Conservation (phyloP, 2,329 filamentous ascomycete genomes). For the Xylaria arbuscula region DNA sequence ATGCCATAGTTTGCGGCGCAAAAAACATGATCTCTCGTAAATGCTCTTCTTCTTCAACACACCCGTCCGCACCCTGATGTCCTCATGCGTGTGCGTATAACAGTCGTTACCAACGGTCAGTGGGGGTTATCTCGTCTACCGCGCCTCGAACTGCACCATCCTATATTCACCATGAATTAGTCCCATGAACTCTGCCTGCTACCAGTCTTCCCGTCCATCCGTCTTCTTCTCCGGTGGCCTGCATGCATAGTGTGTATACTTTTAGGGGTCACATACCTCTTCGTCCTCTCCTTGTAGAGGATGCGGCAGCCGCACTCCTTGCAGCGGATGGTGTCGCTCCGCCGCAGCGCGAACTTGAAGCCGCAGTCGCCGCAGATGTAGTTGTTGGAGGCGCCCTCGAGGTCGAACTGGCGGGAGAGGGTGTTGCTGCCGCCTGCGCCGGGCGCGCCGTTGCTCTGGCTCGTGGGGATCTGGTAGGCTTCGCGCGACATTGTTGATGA, state of each 20-base stretch:
- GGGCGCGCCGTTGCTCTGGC: conserved; percentile 54
- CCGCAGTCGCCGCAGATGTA: conserved; percentile 90
- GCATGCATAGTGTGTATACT: no score
- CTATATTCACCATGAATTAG: conserved; percentile 57
- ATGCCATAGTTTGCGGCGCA: not conserved
- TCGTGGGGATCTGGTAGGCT: conserved; percentile 78
- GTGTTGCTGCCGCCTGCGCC: conserved; percentile 54
- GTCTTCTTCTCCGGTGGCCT: not conserved
- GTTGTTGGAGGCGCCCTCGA: conserved; percentile 68
- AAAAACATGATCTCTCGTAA: conserved; percentile 12
- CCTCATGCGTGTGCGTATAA: not conserved
- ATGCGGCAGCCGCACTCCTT: conserved; percentile 95
- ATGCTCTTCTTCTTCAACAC: not conserved
- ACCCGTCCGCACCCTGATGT: no score
- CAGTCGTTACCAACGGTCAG: not conserved
- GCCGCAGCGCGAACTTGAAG: conserved; percentile 77
- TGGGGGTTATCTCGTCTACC: conserved; percentile 65
- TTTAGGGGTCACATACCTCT: conserved; percentile 72
- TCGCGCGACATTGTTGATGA: conserved; percentile 71
- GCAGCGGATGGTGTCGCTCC: conserved; percentile 85
- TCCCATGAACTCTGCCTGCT: not conserved
- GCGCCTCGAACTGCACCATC: conserved; percentile 98
- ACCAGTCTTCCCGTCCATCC: not conserved
- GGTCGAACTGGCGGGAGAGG: conserved; percentile 55
- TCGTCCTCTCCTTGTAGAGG: conserved; percentile 97